Evolutionary conservation across 257 asterid species (phyloP).

Genomic region (Solanum sejunctum): DNA sequence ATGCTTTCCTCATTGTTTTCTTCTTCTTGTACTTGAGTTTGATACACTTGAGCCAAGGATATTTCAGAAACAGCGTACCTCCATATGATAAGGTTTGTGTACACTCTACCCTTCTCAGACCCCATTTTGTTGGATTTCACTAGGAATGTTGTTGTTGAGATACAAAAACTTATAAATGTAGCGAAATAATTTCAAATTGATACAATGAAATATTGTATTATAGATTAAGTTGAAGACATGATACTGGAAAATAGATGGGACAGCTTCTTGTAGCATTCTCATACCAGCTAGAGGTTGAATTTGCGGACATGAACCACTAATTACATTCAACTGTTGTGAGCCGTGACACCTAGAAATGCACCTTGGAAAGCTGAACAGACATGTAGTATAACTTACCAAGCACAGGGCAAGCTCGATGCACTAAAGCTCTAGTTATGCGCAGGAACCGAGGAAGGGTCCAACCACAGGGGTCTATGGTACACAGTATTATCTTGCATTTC

Average conservation of each 20-base stretch:
- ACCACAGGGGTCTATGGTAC: no score
- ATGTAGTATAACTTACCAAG: not conserved
- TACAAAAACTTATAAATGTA: not conserved
- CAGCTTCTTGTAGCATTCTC: not conserved
- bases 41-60: no score
- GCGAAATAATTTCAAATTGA: not conserved
- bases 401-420: not conserved
- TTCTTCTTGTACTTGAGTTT: no score
- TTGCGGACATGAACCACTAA: not conserved
- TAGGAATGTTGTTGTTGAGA: no score
- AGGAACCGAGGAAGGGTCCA: no score
- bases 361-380: not conserved
- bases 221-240: not conserved
- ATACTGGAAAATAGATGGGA: not conserved
- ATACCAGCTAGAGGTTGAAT: not conserved
- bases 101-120: no score
- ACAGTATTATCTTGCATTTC: no score
- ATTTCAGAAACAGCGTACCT: no score
- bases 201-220: not conserved
- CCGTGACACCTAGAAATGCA: not conserved
- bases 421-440: no score
- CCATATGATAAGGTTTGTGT: no score
- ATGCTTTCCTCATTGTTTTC: no score
- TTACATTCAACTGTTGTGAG: not conserved
- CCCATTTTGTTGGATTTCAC: no score